A percentile compares a stretch with the other conserved stretches of the same genome.
Evolutionary conservation across 2,329 filamentous ascomycete species (phyloP).

Genomic region (Diaporthe aspalathi): DNA sequence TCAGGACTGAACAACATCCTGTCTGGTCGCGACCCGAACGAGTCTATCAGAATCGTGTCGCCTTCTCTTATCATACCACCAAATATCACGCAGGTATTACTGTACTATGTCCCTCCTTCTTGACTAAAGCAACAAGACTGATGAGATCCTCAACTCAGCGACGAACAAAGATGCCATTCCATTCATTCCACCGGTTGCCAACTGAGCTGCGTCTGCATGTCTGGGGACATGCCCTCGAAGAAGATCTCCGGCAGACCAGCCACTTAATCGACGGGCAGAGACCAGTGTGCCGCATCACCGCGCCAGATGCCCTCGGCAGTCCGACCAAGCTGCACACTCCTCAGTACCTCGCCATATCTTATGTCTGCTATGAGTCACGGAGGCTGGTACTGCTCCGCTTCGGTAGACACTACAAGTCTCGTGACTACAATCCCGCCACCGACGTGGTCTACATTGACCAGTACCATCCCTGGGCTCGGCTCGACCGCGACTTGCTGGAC

Average conservation of each 20-base stretch:
- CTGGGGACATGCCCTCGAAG: neutral
- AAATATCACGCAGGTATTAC: too few species aligned
- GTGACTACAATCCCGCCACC: neutral
- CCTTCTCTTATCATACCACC: neutral
- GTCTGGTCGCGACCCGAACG: too few species aligned
- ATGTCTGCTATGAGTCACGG: neutral
- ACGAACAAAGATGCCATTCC: neutral
- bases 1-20: neutral
- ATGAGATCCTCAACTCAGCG: neutral
- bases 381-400: neutral
- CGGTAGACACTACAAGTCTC: neutral
- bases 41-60: neutral
- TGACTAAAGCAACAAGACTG: too few species aligned
- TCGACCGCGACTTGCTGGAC: neutral
- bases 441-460: neutral
- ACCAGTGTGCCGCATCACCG: neutral
- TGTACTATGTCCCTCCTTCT: neutral
- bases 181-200: constrained; percentile 2
- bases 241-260: neutral
- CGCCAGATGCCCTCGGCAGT: rapidly evolving
- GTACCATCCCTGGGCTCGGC: neutral
- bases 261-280: neutral
- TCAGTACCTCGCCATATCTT: neutral
- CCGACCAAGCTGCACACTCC: neutral
- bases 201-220: neutral